Evolutionary conservation across 1,139 yeast species (phyloP), one percentile per base, ranked within the genome.

Genomic region (Pichia sp.): DNA sequence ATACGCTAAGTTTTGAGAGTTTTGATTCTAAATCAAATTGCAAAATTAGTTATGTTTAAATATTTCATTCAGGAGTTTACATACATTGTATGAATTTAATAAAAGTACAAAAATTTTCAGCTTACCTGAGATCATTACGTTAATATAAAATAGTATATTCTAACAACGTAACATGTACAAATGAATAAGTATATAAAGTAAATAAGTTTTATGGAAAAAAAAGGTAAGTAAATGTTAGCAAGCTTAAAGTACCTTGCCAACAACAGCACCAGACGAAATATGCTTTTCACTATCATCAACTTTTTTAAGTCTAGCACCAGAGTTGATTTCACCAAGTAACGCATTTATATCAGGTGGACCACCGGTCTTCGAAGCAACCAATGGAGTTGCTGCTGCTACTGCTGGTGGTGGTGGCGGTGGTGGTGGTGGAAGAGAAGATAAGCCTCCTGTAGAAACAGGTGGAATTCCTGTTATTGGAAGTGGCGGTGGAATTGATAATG

Each of bases 281-380:
- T 71, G 70, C 59, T 77, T 69, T 52, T 76, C 70, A 35, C 65
- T 60, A 5, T 72, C 74, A 50, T 68, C 70, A 3, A 78, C 82
- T 57, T 68, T 77, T 50, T 66, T 73, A 56, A 78, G 69, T 2
- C 70, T 49, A 38, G 65, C 69, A 7, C 83, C 83, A 1, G 72
- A 68, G 7, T 68, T 68, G 44, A 78, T 78, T 58, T 78, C 79
- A 3, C 79, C 78, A 44, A 78, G 66, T 43, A 78, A 66, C 4
- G 60, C 53, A 25, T 51, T 48, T 20, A 62, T 51, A 13, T 61
- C 38, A 9, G 56, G 50, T 4, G 52, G 51, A 59, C 47, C 61
- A 12, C 55, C 53, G 12, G 56, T 48, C 7, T 51, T 43, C 16
- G 52, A 7, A 15, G 45, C 12, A 16, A 7, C 62, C 52, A 32